Percentiles rank a stretch among this genome's conserved stretches.
Conservation (phyloP, 345 rosid genomes). For the Ceriops zippeliana region DNA sequence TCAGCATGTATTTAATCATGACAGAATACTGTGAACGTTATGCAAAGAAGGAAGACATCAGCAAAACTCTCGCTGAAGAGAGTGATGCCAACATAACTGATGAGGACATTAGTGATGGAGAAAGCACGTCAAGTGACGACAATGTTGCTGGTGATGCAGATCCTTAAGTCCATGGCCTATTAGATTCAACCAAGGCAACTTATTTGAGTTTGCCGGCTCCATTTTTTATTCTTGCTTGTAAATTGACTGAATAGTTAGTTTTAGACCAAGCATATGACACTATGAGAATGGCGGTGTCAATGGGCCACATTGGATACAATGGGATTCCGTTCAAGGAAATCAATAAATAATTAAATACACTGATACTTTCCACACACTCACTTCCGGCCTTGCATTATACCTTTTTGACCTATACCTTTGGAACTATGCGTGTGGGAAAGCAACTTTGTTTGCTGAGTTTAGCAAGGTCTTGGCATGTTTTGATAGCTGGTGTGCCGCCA, state of each 20-base stretch:
- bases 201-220: neutral
- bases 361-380: neutral
- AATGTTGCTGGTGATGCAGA: slow-evolving; percentile 31
- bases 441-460: too few species aligned
- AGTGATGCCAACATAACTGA: slow-evolving; percentile 29
- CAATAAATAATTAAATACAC: neutral
- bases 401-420: too few species aligned
- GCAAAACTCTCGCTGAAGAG: slow-evolving; percentile 16
- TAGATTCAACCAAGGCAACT: neutral
- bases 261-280: slow-evolving; percentile 9
- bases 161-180: slow-evolving; percentile 15
- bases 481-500: too few species aligned
- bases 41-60: slow-evolving; percentile 30
- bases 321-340: slow-evolving; percentile 13
- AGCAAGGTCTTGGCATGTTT: too few species aligned
- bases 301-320: neutral
- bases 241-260: slow-evolving; percentile 17
- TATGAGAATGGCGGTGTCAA: slow-evolving; percentile 3
- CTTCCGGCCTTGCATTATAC: neutral
- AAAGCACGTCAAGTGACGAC: slow-evolving; percentile 30
- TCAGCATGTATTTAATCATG: slow-evolving; percentile 2
- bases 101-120: slow-evolving; percentile 26
- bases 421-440: too few species aligned
- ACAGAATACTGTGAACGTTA: slow-evolving; percentile 35
- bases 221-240: slow-evolving; percentile 10